Conservation (phyloP, 306 rosid species). For the Prunus padus region DNA sequence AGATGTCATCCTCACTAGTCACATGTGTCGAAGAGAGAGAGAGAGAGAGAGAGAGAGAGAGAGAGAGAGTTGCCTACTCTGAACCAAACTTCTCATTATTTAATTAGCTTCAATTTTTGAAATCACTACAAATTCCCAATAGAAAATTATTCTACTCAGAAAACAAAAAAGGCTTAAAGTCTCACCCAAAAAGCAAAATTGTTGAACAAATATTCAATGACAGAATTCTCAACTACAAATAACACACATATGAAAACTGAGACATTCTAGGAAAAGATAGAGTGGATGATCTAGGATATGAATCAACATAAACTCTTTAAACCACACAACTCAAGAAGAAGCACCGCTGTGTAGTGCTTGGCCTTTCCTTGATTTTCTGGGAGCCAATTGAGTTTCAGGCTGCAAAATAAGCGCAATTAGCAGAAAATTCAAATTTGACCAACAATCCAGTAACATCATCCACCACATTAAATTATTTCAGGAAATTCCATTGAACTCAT, state of each 20-base stretch:
- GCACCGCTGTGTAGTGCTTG: constrained; percentile 65
- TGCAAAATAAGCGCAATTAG: constrained; percentile 27
- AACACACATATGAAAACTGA: background rate
- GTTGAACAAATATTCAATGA: background rate
- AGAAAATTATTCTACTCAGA: background rate
- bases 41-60: background rate
- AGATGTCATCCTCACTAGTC: background rate
- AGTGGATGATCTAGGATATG: background rate
- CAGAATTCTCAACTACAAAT: background rate
- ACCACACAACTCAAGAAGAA: constrained; percentile 42
- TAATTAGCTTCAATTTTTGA: background rate
- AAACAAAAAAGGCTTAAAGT: background rate
- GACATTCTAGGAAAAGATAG: constrained; percentile 5
- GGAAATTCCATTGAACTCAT: background rate
- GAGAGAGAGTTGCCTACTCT: background rate
- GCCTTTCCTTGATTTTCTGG: constrained; percentile 64
- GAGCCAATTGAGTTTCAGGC: constrained; percentile 76
- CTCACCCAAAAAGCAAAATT: background rate
- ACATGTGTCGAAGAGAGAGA: background rate
- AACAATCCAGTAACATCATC: background rate
- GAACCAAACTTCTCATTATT: background rate
- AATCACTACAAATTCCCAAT: background rate
- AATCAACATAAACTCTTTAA: background rate
- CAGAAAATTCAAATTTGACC: background rate
- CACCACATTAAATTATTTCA: background rate